Evolutionary conservation across 139 green algal genomes (phyloP).

Genomic region (Desmodesmus armatus): DNA sequence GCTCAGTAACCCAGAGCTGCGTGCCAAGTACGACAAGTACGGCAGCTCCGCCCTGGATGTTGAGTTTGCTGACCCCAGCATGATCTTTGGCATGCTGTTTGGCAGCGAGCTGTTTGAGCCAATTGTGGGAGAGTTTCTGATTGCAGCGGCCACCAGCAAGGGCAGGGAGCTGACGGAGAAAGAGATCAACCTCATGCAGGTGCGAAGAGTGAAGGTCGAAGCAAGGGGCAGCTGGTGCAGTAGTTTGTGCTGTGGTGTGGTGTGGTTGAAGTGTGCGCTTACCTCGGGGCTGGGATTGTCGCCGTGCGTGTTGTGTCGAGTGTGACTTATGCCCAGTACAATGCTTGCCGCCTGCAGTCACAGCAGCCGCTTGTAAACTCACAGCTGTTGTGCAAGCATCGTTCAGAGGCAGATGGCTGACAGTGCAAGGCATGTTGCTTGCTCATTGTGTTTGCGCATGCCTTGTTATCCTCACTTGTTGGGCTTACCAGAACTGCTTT

Average conservation of each 20-base stretch:
- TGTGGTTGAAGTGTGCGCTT: neutral
- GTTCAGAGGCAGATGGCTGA: too few relatives aligned
- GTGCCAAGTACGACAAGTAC: constrained; percentile 81
- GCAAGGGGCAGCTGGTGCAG: neutral
- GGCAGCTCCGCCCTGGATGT: constrained; percentile 78
- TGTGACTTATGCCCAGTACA: too few relatives aligned
- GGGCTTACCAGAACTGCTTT: too few relatives aligned
- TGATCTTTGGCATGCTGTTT: constrained; percentile 91
- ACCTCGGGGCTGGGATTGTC: too few relatives aligned
- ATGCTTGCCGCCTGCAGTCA: too few relatives aligned
- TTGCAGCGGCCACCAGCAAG: constrained; percentile 65
- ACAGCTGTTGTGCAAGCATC: neutral
- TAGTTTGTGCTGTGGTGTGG: neutral
- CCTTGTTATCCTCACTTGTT: too few relatives aligned
- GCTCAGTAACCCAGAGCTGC: constrained; percentile 80
- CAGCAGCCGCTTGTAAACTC: too few relatives aligned
- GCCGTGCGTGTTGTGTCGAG: too few relatives aligned
- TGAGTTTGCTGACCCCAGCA: constrained; percentile 83
- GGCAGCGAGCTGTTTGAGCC: constrained; percentile 76
- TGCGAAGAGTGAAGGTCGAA: neutral
- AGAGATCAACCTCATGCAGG: constrained; percentile 7
- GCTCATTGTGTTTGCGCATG: too few relatives aligned
- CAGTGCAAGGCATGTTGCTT: too few relatives aligned
- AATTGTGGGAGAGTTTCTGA: constrained; percentile 85
- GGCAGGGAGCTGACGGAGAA: constrained; percentile 47